A percentile compares a stretch with the other conserved stretches of the same genome.
Conservation (phyloP, 129 eudicot species). For the Kitagawia praeruptora region DNA sequence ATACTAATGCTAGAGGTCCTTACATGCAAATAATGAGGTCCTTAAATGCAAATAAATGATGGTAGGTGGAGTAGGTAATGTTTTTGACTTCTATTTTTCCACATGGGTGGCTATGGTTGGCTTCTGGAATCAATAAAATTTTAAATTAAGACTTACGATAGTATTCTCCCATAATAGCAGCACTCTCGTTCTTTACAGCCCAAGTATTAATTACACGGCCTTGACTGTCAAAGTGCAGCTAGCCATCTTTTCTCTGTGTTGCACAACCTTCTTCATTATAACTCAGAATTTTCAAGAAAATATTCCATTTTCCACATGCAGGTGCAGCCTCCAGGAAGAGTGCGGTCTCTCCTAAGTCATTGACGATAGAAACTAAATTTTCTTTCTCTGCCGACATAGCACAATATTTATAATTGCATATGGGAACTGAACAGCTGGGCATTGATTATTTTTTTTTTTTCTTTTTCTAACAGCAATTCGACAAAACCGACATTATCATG, state of each 20-base stretch:
- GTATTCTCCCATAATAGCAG: no score
- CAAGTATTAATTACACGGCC: no score
- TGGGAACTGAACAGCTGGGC: neutral
- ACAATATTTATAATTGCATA: neutral
- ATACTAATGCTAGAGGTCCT: no score
- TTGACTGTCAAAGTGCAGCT: no score
- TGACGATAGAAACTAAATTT: neutral
- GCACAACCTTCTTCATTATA: neutral
- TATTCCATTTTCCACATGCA: neutral
- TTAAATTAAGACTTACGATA: no score
- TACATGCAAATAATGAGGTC: no score
- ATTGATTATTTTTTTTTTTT: neutral
- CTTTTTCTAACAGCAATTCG: neutral
- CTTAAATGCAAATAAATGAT: no score
- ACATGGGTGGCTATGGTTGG: no score
- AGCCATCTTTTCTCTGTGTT: neutral
- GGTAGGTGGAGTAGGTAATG: no score
- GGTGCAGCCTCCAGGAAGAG: conserved; percentile 5
- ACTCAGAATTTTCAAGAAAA: neutral
- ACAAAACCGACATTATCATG: neutral
- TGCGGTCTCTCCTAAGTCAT: conserved; percentile 6
- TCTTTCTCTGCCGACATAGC: neutral
- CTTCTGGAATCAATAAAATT: no score
- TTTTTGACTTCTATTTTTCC: no score
- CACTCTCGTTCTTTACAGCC: no score